A percentile compares a stretch with the other conserved stretches of the same genome.
Evolutionary conservation across 768 basidiomycete species (phyloP).

Genomic region (Mycena floridula): DNA sequence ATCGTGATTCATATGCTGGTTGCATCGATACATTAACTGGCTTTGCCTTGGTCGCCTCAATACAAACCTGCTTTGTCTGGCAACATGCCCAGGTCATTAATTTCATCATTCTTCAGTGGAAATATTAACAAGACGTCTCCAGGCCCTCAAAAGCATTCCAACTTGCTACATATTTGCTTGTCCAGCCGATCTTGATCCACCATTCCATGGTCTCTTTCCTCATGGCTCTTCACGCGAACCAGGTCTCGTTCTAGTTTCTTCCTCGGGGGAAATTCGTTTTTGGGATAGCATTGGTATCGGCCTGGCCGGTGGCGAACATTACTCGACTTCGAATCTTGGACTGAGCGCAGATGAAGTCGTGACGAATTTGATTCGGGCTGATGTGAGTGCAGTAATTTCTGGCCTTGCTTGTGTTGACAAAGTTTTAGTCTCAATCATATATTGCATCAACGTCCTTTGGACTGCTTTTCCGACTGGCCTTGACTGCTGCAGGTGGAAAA

Average conservation of each 20-base stretch:
- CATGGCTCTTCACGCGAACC: conserved; percentile 70
- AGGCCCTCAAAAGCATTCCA: conserved; percentile 64
- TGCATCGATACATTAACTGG: conserved; percentile 67
- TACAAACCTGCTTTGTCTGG: conserved; percentile 78
- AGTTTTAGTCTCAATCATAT: conserved; percentile 53
- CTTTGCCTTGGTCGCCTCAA: conserved; percentile 67
- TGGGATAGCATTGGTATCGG: conserved; percentile 88
- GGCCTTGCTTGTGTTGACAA: conserved; percentile 4
- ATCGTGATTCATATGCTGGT: conserved; percentile 60
- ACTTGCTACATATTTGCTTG: conserved; percentile 82
- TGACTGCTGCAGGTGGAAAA: conserved; percentile 66
- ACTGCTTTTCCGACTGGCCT: conserved; percentile 53
- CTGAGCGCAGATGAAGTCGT: conserved; percentile 52
- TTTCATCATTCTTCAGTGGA: neutral
- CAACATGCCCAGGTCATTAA: conserved; percentile 60
- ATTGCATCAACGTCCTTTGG: conserved; percentile 66
- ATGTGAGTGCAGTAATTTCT: conserved; percentile 40
- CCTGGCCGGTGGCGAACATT: conserved; percentile 73
- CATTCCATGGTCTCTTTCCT: conserved; percentile 63
- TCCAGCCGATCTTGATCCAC: conserved; percentile 44
- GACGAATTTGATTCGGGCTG: conserved; percentile 59
- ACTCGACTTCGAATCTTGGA: conserved; percentile 40
- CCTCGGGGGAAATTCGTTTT: conserved; percentile 67
- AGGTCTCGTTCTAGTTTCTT: conserved; percentile 74
- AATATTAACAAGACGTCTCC: neutral